phyloP scores from a whole-genome alignment of 306 rosid genomes.

The Cajanus cajan region DNA sequence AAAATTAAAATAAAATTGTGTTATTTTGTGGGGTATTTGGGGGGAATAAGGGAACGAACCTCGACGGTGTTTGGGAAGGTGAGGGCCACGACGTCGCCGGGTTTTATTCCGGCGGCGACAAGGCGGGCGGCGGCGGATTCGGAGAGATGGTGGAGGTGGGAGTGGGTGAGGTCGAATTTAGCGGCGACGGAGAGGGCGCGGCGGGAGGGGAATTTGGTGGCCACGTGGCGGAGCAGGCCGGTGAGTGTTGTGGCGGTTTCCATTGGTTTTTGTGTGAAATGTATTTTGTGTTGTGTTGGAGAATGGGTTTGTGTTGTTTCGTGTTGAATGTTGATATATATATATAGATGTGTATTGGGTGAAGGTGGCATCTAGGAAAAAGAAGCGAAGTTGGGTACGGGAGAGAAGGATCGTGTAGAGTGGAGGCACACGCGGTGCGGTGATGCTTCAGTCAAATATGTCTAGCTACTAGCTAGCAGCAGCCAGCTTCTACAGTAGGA shows the following conservation, averaged over 20 bases:
- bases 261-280: constrained; percentile 33
- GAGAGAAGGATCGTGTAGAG: too few relatives aligned
- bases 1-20: not conserved
- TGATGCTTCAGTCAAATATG: too few relatives aligned
- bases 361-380: too few relatives aligned
- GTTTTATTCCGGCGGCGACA: constrained; percentile 52
- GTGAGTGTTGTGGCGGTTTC: constrained; percentile 51
- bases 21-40: not conserved
- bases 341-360: too few relatives aligned
- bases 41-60: constrained; percentile 35
- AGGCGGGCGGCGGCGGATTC: constrained; percentile 65
- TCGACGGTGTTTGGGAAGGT: constrained; percentile 80
- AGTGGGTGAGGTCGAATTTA: constrained; percentile 58
- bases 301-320: too few relatives aligned
- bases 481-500: too few relatives aligned
- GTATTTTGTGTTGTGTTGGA: too few relatives aligned
- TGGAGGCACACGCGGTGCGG: too few relatives aligned
- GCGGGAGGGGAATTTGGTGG: constrained; percentile 46
- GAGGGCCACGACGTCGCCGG: constrained; percentile 78
- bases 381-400: too few relatives aligned
- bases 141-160: constrained; percentile 47
- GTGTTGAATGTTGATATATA: too few relatives aligned
- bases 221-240: constrained; percentile 48
- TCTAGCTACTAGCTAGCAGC: too few relatives aligned
- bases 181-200: constrained; percentile 72